These are phyloP conservation scores for Mycosphaerella arachidis DNA, from an alignment of 2,329 filamentous ascomycete genomes.

Conservation along the genomic window DNA sequence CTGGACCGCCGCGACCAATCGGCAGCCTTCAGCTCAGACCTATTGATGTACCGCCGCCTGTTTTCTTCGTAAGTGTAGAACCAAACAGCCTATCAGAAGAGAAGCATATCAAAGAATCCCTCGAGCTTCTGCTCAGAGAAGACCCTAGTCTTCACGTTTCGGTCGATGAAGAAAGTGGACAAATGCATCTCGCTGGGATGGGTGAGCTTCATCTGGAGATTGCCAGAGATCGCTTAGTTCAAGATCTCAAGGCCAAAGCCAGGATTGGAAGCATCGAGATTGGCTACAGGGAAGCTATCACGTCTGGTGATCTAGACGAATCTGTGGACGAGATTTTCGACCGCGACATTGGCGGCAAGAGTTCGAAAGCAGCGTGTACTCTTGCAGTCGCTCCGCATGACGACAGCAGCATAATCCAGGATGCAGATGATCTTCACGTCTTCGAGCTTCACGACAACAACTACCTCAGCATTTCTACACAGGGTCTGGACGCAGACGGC, in stretches of 20 bases:
- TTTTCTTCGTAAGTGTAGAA: constrained; percentile 94
- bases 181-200: constrained; percentile 93
- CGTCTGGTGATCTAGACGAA: constrained; percentile 55
- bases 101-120: constrained; percentile 69
- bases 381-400: constrained; percentile 52
- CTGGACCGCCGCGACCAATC: constrained; percentile 63
- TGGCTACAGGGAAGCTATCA: constrained; percentile 83
- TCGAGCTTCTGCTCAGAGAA: constrained; percentile 77
- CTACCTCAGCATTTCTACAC: constrained; percentile 54
- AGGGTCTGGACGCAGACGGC: constrained; percentile 43
- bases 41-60: constrained; percentile 83
- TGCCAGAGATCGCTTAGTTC: constrained; percentile 78
- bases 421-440: constrained; percentile 30
- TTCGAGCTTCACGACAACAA: constrained; percentile 63
- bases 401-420: not conserved
- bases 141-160: constrained; percentile 87
- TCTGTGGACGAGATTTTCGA: constrained; percentile 66
- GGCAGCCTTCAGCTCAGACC: constrained; percentile 77
- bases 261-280: constrained; percentile 89
- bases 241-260: constrained; percentile 81
- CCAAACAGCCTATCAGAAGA: constrained; percentile 72
- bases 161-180: constrained; percentile 82
- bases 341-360: constrained; percentile 72
- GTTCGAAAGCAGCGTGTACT: constrained; percentile 71
- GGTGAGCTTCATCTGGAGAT: constrained; percentile 94